Conservation (phyloP, 2,329 filamentous ascomycete genomes). For the Cyphellophora attinorum region DNA sequence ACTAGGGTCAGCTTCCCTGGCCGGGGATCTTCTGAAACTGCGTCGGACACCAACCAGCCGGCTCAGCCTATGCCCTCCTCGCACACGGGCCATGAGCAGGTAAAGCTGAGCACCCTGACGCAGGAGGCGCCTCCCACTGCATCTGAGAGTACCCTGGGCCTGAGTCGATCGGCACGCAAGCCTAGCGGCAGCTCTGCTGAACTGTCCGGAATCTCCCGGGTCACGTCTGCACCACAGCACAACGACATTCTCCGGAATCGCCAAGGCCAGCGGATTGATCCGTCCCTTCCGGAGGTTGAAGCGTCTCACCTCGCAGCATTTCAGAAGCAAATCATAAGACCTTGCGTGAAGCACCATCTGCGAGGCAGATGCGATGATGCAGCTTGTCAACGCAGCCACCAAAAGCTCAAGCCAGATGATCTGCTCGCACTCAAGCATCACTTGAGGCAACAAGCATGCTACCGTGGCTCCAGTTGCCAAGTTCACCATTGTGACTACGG, state of each 20-base stretch:
- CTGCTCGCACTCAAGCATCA: constrained; percentile 34
- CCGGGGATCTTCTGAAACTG: too few species aligned
- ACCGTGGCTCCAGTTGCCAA: constrained; percentile 31
- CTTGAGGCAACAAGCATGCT: constrained; percentile 34
- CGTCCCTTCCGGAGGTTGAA: constrained; percentile 8
- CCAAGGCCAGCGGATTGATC: constrained; percentile 11
- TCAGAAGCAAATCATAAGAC: constrained; percentile 4
- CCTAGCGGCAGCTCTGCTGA: too few species aligned
- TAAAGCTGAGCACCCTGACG: too few species aligned
- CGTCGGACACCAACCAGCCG: too few species aligned
- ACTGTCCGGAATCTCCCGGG: too few species aligned
- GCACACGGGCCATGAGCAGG: too few species aligned
- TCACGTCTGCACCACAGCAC: too few species aligned
- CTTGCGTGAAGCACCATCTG: constrained; percentile 16
- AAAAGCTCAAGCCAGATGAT: constrained; percentile 27
- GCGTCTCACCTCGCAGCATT: constrained; percentile 8
- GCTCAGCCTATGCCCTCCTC: too few species aligned
- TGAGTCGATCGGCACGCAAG: too few species aligned
- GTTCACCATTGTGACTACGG: constrained; percentile 34
- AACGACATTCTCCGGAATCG: constrained; percentile 8
- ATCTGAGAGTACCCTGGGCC: too few species aligned
- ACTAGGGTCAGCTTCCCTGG: too few species aligned
- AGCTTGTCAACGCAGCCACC: constrained; percentile 37
- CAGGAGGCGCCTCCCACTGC: too few species aligned
- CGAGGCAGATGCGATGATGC: constrained; percentile 14